Conservation (phyloP, 1,284 basidiomycete species). For the Melampsora americana region DNA sequence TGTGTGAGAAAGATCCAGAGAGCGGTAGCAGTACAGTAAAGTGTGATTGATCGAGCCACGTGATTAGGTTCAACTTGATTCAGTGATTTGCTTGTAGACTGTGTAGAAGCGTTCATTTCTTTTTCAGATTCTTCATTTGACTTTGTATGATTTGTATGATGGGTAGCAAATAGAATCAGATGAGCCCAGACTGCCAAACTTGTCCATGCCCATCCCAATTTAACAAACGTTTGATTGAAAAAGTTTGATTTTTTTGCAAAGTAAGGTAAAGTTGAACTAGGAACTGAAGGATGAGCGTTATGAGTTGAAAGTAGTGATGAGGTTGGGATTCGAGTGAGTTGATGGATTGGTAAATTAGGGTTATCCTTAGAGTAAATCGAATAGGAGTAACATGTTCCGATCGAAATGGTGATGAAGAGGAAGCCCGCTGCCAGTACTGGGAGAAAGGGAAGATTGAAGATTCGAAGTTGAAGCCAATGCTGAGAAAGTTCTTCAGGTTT, state of each 20-base stretch:
- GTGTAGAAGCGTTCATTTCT: background rate
- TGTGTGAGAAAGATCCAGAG: slow-evolving; percentile 48
- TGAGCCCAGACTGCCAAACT: slow-evolving; percentile 47
- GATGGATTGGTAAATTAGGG: slow-evolving; percentile 15
- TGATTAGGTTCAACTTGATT: background rate
- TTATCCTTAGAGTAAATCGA: slow-evolving; percentile 12
- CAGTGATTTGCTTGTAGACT: background rate
- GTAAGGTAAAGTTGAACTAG: slow-evolving; percentile 15
- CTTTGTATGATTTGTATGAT: slow-evolving; percentile 16
- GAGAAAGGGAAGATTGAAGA: slow-evolving; percentile 2
- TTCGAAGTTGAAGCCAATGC: background rate
- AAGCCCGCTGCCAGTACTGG: background rate
- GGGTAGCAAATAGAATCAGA: slow-evolving; percentile 40
- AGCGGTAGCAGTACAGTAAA: slow-evolving; percentile 12
- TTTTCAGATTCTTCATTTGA: background rate
- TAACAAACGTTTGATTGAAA: slow-evolving; percentile 52
- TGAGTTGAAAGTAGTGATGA: slow-evolving; percentile 15
- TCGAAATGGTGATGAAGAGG: slow-evolving; percentile 4
- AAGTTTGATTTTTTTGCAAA: slow-evolving; percentile 52
- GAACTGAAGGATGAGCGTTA: background rate
- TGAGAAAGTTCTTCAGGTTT: background rate
- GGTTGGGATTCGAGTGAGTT: slow-evolving; percentile 20
- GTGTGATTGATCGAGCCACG: background rate
- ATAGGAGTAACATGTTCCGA: slow-evolving; percentile 25
- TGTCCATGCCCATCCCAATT: slow-evolving; percentile 54